These are phyloP conservation scores for Magnaporthiopsis poae DNA, from an alignment of 2,329 filamentous ascomycete genomes.

Conservation along the genomic window DNA sequence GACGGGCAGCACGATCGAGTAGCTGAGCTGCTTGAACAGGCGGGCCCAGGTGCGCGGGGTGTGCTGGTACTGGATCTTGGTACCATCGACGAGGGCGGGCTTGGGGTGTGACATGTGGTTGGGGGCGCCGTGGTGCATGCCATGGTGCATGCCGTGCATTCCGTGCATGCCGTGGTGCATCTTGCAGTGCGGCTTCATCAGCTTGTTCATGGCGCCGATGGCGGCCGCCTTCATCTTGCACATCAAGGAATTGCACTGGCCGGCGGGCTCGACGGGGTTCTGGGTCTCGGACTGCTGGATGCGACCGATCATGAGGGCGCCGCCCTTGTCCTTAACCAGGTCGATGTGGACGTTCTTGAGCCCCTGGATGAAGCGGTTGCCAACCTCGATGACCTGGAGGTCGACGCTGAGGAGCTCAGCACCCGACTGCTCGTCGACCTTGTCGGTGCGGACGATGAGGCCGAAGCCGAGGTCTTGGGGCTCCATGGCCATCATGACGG, in stretches of 20 bases:
- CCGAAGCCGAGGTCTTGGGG: conserved; percentile 36
- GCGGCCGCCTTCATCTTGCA: conserved; percentile 45
- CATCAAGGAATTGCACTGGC: conserved; percentile 33
- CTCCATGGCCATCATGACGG: conserved; percentile 6
- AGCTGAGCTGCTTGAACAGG: conserved; percentile 44
- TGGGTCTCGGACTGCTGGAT: conserved; percentile 26
- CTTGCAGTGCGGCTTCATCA: conserved; percentile 30
- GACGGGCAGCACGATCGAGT: conserved; percentile 58
- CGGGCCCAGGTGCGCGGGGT: conserved; percentile 29
- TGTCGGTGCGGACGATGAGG: conserved; percentile 27
- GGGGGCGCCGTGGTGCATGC: conserved; percentile 15
- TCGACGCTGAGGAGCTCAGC: conserved; percentile 44
- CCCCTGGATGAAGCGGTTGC: conserved; percentile 41
- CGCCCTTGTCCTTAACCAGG: conserved; percentile 48
- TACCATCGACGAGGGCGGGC: not conserved
- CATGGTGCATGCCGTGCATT: conserved; percentile 16
- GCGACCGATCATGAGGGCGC: conserved; percentile 45
- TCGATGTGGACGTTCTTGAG: conserved; percentile 49
- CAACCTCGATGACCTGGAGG: conserved; percentile 52
- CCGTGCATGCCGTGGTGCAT: conserved; percentile 18
- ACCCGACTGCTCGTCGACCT: conserved; percentile 37
- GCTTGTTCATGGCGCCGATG: conserved; percentile 33
- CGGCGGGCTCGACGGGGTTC: conserved; percentile 16
- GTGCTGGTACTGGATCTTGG: conserved; percentile 15
- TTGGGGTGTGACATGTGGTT: conserved; percentile 12